A percentile compares a stretch with the other conserved stretches of the same genome.
Conservation (phyloP, 192 early-diverging fungal genomes). For the Linnemannia elongata region DNA sequence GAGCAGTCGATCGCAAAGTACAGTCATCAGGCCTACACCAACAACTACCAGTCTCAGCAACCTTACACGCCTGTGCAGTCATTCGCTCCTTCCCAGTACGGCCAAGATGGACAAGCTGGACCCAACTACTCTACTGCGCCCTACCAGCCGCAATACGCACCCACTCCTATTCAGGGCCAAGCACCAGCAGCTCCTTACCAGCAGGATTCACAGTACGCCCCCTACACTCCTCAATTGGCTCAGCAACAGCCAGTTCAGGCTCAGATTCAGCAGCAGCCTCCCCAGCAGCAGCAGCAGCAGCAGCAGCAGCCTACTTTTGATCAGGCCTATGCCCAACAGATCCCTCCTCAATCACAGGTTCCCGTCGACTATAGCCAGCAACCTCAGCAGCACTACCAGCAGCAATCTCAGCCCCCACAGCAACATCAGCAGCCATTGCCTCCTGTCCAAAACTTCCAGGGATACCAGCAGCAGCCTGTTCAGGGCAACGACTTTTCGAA, state of each 20-base stretch:
- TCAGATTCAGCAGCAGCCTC: conserved; percentile 21
- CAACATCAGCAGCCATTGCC: conserved; percentile 40
- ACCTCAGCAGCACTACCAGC: conserved; percentile 47
- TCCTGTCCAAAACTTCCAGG: conserved; percentile 34
- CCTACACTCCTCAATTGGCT: conserved; percentile 39
- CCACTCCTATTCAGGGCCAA: conserved; percentile 7
- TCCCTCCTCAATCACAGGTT: conserved; percentile 22
- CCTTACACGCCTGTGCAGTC: conserved; percentile 9
- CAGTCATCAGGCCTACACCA: conserved; percentile 41
- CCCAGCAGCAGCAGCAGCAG: conserved; percentile 42
- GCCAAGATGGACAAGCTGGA: conserved; percentile 18
- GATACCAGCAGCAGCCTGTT: conserved; percentile 40
- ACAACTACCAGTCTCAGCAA: conserved; percentile 45
- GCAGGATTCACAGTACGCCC: conserved; percentile 27
- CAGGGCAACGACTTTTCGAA: conserved; percentile 16
- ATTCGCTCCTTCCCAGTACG: conserved; percentile 15
- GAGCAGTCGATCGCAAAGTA: conserved; percentile 75
- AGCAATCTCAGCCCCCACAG: conserved; percentile 19
- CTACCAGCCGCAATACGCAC: conserved; percentile 20
- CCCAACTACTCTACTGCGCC: conserved; percentile 30
- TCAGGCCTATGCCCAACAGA: conserved; percentile 30
- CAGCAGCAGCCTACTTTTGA: conserved; percentile 39
- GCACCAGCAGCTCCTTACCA: conserved; percentile 12
- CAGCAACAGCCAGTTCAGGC: conserved; percentile 25
- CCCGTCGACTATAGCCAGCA: conserved; percentile 44